These are phyloP conservation scores for Clarireedia monteithiana DNA, from an alignment of 2,329 filamentous ascomycete genomes.

Conservation along the genomic window DNA sequence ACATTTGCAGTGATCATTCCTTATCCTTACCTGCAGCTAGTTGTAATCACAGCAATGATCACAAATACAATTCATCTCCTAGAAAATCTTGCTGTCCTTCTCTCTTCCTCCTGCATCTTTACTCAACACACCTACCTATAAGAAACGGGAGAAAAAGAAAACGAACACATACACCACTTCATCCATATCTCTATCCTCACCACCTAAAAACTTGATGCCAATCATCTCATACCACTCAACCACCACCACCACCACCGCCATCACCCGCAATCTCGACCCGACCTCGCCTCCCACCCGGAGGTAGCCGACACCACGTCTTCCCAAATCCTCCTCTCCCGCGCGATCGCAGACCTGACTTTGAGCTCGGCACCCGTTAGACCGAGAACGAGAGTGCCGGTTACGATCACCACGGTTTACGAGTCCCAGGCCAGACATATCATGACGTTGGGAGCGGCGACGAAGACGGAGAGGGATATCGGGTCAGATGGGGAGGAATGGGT, in stretches of 20 bases:
- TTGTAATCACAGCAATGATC: neutral
- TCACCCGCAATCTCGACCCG: neutral
- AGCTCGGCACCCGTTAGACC: neutral
- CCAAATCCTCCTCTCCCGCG: constrained; percentile 38
- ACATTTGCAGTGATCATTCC: neutral
- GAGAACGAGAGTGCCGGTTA: constrained; percentile 12
- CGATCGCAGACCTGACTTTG: constrained; percentile 31
- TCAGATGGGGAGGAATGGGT: neutral
- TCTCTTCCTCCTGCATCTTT: neutral
- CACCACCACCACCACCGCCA: neutral
- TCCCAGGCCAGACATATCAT: constrained; percentile 23
- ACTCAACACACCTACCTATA: neutral
- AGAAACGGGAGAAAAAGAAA: neutral
- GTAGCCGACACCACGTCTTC: constrained; percentile 36
- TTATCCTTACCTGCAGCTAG: neutral
- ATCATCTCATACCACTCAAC: constrained; percentile 22
- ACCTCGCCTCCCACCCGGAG: constrained; percentile 17
- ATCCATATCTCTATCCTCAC: neutral
- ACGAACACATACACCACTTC: neutral
- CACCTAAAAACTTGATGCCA: constrained; percentile 10
- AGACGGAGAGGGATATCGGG: neutral
- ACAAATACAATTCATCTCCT: neutral
- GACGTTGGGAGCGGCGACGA: constrained; percentile 20
- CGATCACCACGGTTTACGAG: constrained; percentile 25
- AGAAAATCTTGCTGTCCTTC: neutral